Evolutionary conservation across 1,139 yeast genomes (phyloP), one percentile per base, ranked within the genome.

Genomic region (Insectozyma bohioensis): DNA sequence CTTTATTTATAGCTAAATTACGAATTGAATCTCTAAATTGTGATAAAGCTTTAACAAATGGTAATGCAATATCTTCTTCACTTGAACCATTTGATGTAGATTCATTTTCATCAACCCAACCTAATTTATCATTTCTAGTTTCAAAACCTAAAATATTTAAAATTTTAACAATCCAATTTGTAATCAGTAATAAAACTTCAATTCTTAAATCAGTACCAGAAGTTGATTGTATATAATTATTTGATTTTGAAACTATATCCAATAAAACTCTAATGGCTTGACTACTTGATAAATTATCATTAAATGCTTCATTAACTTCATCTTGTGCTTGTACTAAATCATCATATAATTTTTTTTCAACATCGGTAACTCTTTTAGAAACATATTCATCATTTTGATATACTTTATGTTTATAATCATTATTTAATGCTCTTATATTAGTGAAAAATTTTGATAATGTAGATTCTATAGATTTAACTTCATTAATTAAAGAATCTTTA

Each of bases 261-360:
- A 74, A 65, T 33, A 92, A 52, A 1, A 63, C 56, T 45, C 84
- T 75, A 42, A 92, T 62, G 0, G 82, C 96, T 42, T 66, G 73
- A 5, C 95, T 90, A 1, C 95, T 84, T 3, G 90, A 63, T 43
- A 92, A 68, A 54, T 87, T 92, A 55, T 92, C 98, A 57, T 95
- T 82, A 61, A 92, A 85, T 2, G 95, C 85, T 20, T 58, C 67
- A 52, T 88, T 86, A 3, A 84, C 86, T 20, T 70, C 76, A n/a
- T 57, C 59, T 56, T 85, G 83, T 11, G 86, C 66, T 1, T 47
- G 49, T 5, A 61, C 58, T 39, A 88, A 69, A 19, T 76, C 78
- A 2, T 55, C 53, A 27, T 76, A 60, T 29, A 87, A 66, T 24
- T 66, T 61, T 45, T 73, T 76, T 55, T 88, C 97, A 4, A 50